Percentiles rank a stretch among this genome's conserved stretches.
These are phyloP conservation scores for Dryas drummondii DNA, from an alignment of 306 rosid species.

Conservation along the genomic window DNA sequence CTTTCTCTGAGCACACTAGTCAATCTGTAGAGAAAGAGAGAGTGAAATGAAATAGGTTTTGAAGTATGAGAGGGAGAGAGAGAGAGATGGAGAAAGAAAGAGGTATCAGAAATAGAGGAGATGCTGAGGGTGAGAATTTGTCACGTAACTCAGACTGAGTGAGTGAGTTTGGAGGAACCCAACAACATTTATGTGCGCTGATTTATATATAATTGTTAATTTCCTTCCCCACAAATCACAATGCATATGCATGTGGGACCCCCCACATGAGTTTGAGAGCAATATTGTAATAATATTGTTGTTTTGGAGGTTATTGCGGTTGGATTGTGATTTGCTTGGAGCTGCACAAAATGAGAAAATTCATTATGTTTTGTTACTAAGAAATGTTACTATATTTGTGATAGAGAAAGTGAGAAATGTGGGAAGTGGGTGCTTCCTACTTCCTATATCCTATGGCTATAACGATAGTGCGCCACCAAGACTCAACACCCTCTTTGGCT, in stretches of 20 bases:
- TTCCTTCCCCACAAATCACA: no score
- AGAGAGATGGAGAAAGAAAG: neutral
- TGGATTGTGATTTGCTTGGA: constrained; percentile 1
- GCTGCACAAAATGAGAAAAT: neutral
- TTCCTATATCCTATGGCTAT: neutral
- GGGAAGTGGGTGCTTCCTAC: neutral
- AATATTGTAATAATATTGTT: neutral
- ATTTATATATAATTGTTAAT: no score
- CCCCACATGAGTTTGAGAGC: neutral
- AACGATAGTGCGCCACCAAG: constrained; percentile 27
- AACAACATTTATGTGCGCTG: neutral
- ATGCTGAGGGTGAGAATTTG: constrained; percentile 56
- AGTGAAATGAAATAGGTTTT: neutral
- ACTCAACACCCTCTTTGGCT: neutral
- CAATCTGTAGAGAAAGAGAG: constrained; percentile 13
- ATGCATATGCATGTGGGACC: neutral
- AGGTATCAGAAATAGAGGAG: constrained; percentile 55
- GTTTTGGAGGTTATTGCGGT: neutral
- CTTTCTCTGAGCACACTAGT: neutral
- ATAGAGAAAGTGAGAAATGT: neutral
- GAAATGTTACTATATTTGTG: no score
- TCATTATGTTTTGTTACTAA: no score
- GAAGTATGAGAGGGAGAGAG: neutral
- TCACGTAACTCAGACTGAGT: constrained; percentile 39
- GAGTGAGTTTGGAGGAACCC: constrained; percentile 7